Base-by-base conservation (phyloP, 805 yeast genomes). In the Spathaspora arborariae region DNA sequence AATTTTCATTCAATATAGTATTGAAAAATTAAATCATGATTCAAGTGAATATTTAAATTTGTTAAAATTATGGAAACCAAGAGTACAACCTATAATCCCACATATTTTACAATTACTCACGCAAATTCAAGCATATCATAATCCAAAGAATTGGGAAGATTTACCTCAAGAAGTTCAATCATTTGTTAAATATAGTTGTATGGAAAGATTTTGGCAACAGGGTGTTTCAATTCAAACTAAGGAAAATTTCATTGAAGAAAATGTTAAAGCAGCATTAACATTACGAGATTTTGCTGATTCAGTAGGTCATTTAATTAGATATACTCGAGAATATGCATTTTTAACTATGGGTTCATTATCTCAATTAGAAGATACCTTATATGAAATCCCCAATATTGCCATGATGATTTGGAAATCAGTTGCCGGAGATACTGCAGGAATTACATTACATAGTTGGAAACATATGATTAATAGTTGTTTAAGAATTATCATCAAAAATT, bases 121-220 rank as follows among this genome's bases (percentile, higher is more conserved):
- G 39, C 99, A 94, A 64, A 86, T 94, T 45, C 96, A 91, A 65
- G 89, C 96, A 0, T 94, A 91, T 59, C 97, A 90, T 62, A 88
- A 94, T 58, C 96, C 98, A 0, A 85, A 75, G 10, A 92, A 92
- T 63, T 92, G 99, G 98, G 73, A 72, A 11, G 87, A 81, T 35
- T 72, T 94, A 42, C 98, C 99, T 0, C 78, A 77, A 2, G 95
- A 89, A 47, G 98, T 94, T 1, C 96, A 88, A 62, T 76, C 92
- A 1, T 92, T 95, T 71, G 96, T 92, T n/a, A 79, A 80, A 53
- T 85, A 88, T 56, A 85, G 95, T 50, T 85, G 95, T 42, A 82
- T 84, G 61, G 99, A 94, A 68, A 75, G 98, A 57, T 94, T 94
- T 63, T 94, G 99, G 99, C 98, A 95, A 60, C 96, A 90, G 50